These are phyloP conservation scores for Blastomyces parvus DNA, from an alignment of 2,329 filamentous ascomycete genomes.

Conservation along the genomic window DNA sequence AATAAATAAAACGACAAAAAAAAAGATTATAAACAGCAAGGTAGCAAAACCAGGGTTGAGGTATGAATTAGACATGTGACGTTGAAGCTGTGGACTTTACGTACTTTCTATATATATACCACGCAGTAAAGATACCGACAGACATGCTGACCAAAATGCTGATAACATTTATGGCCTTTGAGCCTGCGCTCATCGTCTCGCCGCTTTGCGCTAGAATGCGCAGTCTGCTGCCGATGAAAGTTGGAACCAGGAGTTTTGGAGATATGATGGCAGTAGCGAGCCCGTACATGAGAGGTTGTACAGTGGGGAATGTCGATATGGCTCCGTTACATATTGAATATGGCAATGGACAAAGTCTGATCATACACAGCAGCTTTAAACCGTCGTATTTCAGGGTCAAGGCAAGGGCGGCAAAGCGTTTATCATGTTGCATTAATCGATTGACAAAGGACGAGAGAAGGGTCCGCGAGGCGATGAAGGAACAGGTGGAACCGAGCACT, in stretches of 20 bases:
- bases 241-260: conserved; percentile 82
- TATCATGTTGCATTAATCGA: conserved; percentile 69
- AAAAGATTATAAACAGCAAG: background rate
- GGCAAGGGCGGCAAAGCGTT: conserved; percentile 76
- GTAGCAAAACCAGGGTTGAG: background rate
- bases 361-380: conserved; percentile 78
- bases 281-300: conserved; percentile 65
- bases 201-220: conserved; percentile 73
- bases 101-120: conserved; percentile 67
- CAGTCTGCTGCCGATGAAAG: conserved; percentile 81
- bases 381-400: conserved; percentile 87
- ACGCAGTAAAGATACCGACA: conserved; percentile 66
- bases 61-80: background rate
- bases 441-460: conserved; percentile 71
- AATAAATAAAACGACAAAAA: background rate
- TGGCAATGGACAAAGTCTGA: conserved; percentile 82
- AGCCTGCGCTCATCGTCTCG: conserved; percentile 68
- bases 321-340: conserved; percentile 93
- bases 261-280: conserved; percentile 71
- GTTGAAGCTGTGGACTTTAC: conserved; percentile 10
- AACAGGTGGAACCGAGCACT: conserved; percentile 63
- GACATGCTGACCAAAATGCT: conserved; percentile 64
- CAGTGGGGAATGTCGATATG: conserved; percentile 83
- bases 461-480: conserved; percentile 72
- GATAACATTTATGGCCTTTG: conserved; percentile 73